Percentiles rank a stretch among this genome's conserved stretches.
phyloP scores from a whole-genome alignment of 257 asterid genomes.

The Plantago ovata region DNA sequence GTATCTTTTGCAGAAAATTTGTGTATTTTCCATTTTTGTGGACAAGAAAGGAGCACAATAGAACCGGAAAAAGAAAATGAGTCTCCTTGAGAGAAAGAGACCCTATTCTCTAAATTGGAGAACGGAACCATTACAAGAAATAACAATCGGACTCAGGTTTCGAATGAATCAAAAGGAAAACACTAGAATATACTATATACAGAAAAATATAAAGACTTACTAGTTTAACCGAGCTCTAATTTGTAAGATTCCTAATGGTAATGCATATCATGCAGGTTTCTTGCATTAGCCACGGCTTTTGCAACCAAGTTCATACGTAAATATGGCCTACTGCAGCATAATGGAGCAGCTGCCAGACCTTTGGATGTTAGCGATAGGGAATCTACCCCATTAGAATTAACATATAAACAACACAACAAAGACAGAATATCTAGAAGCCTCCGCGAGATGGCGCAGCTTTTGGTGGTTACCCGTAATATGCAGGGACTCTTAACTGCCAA shows the following conservation, averaged over 20 bases:
- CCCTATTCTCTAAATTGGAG: too few relatives aligned
- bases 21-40: too few relatives aligned
- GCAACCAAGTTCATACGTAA: constrained; percentile 68
- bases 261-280: constrained; percentile 74
- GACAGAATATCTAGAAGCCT: constrained; percentile 48
- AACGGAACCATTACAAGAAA: too few relatives aligned
- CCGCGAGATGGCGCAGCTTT: constrained; percentile 65
- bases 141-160: too few relatives aligned
- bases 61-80: too few relatives aligned
- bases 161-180: too few relatives aligned
- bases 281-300: constrained; percentile 71
- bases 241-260: constrained; percentile 10
- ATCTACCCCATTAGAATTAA: constrained; percentile 30
- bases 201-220: too few relatives aligned
- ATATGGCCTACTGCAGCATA: constrained; percentile 65
- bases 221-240: too few relatives aligned
- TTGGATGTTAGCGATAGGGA: constrained; percentile 35
- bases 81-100: too few relatives aligned
- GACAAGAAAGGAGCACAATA: too few relatives aligned
- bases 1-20: too few relatives aligned
- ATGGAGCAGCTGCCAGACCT: constrained; percentile 41
- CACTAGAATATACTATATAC: too few relatives aligned
- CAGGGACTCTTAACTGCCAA: constrained; percentile 64
- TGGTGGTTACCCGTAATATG: constrained; percentile 70
- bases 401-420: constrained; percentile 37